phyloP scores from a whole-genome alignment of 2,329 filamentous ascomycete genomes.

The Apiospora pterosperma region DNA sequence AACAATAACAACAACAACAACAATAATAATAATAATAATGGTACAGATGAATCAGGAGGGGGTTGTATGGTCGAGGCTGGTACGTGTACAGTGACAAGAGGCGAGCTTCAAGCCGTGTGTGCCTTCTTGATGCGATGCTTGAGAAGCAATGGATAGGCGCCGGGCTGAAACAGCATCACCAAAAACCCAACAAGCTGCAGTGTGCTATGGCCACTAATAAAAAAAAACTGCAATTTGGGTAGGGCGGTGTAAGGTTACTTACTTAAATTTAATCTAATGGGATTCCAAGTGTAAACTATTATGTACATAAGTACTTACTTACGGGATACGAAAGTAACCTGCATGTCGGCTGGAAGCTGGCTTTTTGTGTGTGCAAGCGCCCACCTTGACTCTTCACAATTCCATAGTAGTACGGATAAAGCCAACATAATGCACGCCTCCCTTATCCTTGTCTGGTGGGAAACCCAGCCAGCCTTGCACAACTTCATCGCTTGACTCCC shows the following conservation, averaged over 20 bases:
- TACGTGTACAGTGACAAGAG: background rate
- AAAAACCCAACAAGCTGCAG: background rate
- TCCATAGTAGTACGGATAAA: no score
- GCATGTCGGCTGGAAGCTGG: no score
- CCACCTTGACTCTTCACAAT: no score
- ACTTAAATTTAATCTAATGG: no score
- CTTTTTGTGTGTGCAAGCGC: no score
- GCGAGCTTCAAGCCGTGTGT: background rate
- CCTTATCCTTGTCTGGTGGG: background rate
- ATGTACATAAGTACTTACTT: no score
- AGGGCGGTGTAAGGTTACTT: background rate
- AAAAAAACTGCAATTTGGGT: background rate
- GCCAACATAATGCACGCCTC: background rate
- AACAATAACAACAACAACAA: no score
- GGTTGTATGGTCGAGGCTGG: background rate
- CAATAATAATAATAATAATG: background rate
- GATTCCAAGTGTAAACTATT: no score
- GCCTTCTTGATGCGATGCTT: background rate
- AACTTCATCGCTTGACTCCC: background rate
- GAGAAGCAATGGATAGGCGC: background rate
- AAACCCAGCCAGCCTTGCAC: background rate
- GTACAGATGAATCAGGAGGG: background rate
- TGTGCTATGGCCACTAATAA: background rate
- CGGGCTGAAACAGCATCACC: conserved; percentile 1
- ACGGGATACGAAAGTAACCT: no score